A percentile compares a stretch with the other conserved stretches of the same genome.
phyloP scores from a whole-genome alignment of 768 basidiomycete species.

The Termitomyces eurrhizus region DNA sequence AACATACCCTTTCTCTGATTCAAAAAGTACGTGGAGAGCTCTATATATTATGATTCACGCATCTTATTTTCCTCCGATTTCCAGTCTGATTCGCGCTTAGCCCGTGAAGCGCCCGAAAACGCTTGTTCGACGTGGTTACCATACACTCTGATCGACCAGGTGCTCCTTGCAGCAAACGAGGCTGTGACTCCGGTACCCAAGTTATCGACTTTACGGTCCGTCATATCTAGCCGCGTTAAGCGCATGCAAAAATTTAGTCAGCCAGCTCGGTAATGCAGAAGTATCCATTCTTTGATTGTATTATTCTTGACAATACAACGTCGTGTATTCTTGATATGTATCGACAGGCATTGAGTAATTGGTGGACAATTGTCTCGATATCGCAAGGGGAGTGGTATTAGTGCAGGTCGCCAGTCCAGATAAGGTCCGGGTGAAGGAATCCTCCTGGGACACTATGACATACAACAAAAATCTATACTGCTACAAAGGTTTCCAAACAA shows the following conservation, averaged over 20 bases:
- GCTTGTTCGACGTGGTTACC: constrained; percentile 75
- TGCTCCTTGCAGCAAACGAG: constrained; percentile 60
- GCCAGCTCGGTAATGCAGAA: constrained; percentile 18
- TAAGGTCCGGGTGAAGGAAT: constrained; percentile 19
- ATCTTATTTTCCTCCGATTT: constrained; percentile 11
- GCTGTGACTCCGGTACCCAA: constrained; percentile 42
- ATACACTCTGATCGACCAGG: constrained; percentile 81
- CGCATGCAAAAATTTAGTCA: constrained; percentile 59
- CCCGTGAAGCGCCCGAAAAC: constrained; percentile 47
- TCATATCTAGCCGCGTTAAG: constrained; percentile 61
- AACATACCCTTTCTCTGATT: constrained; percentile 67
- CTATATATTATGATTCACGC: constrained; percentile 3
- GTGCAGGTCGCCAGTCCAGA: constrained; percentile 1
- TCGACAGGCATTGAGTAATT: not conserved
- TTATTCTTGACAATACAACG: not conserved
- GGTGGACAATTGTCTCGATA: not conserved
- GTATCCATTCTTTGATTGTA: not conserved
- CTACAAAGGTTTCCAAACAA: constrained; percentile 25
- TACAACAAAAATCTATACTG: constrained; percentile 29
- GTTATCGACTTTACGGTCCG: constrained; percentile 50
- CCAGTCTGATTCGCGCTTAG: constrained; percentile 51
- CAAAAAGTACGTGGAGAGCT: constrained; percentile 49
- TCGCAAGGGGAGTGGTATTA: constrained; percentile 1
- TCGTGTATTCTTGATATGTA: not conserved
- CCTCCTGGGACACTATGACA: constrained; percentile 28